A percentile compares a stretch with the other conserved stretches of the same genome.
Evolutionary conservation across 768 basidiomycete genomes (phyloP).

Genomic region (Kondoa malvinella): DNA sequence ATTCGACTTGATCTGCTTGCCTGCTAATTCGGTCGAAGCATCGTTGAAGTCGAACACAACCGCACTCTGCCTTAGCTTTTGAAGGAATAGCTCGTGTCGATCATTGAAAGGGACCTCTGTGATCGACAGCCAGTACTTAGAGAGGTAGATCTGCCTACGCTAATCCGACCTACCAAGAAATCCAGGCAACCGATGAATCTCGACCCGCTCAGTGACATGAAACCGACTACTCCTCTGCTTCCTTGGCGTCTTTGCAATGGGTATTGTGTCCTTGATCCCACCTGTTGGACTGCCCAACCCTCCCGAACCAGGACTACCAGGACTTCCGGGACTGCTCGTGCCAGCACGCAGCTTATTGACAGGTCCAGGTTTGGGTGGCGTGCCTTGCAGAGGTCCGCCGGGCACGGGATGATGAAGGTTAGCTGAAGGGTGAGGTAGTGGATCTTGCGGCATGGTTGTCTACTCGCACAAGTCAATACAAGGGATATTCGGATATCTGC

Average conservation of each 20-base stretch:
- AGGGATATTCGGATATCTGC: too few relatives aligned
- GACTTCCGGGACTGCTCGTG: background rate
- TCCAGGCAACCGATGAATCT: slow-evolving; percentile 80
- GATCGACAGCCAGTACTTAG: slow-evolving; percentile 9
- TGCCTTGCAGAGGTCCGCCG: slow-evolving; percentile 21
- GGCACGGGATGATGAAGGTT: slow-evolving; percentile 27
- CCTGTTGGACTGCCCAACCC: slow-evolving; percentile 29
- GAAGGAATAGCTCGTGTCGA: slow-evolving; percentile 76
- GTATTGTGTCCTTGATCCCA: slow-evolving; percentile 87
- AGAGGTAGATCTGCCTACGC: background rate
- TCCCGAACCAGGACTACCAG: background rate
- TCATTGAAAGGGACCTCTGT: slow-evolving; percentile 76
- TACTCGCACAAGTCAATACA: slow-evolving; percentile 17
- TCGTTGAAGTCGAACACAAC: slow-evolving; percentile 99
- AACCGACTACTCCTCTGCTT: slow-evolving; percentile 96
- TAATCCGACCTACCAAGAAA: slow-evolving; percentile 53
- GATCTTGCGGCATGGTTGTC: slow-evolving; percentile 35
- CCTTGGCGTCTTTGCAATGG: slow-evolving; percentile 85
- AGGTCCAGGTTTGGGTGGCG: slow-evolving; percentile 32
- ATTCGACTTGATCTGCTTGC: slow-evolving; percentile 97
- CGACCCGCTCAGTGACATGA: slow-evolving; percentile 85
- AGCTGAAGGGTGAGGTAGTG: slow-evolving; percentile 33
- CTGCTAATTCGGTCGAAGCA: slow-evolving; percentile 80
- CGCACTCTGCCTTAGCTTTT: slow-evolving; percentile 86
- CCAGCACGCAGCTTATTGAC: slow-evolving; percentile 30